phyloP scores from a whole-genome alignment of 2,329 filamentous ascomycete genomes.

The Myotisia sp. region DNA sequence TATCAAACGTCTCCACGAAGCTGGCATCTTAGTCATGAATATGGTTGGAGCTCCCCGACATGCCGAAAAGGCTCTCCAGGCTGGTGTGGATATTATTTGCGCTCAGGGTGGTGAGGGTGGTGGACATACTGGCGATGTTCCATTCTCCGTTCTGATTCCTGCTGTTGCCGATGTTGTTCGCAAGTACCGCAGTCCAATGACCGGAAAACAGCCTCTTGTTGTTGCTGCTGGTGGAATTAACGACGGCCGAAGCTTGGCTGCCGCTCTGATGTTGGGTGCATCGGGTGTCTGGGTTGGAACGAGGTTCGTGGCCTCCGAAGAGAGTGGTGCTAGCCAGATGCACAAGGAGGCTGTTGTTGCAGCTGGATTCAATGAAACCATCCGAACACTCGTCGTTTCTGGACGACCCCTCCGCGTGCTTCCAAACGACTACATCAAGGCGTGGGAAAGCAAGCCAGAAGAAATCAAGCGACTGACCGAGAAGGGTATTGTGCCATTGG shows the following conservation, averaged over 20 bases:
- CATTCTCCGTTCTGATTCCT: slow-evolving; percentile 74
- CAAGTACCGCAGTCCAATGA: slow-evolving; percentile 55
- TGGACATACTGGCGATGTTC: slow-evolving; percentile 79
- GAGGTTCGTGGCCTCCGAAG: slow-evolving; percentile 68
- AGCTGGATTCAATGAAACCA: slow-evolving; percentile 66
- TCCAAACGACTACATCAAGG: slow-evolving; percentile 68
- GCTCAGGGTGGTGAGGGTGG: slow-evolving; percentile 88
- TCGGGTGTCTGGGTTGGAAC: slow-evolving; percentile 89
- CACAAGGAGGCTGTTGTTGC: slow-evolving; percentile 74
- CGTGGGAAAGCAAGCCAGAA: slow-evolving; percentile 63
- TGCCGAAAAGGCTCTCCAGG: slow-evolving; percentile 71
- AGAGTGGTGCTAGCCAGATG: slow-evolving; percentile 65
- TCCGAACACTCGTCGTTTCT: slow-evolving; percentile 66
- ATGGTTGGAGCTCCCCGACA: slow-evolving; percentile 93
- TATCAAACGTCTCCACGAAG: slow-evolving; percentile 62
- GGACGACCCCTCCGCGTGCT: slow-evolving; percentile 68
- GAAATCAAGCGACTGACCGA: slow-evolving; percentile 64
- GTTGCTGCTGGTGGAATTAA: slow-evolving; percentile 80
- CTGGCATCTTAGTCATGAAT: slow-evolving; percentile 82
- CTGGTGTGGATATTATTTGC: slow-evolving; percentile 81
- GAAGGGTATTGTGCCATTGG: slow-evolving; percentile 63
- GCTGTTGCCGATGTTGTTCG: slow-evolving; percentile 72
- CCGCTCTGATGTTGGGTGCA: slow-evolving; percentile 74
- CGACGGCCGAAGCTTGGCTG: slow-evolving; percentile 67
- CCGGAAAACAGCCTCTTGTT: slow-evolving; percentile 58